Evolutionary conservation across 2,329 filamentous ascomycete species (phyloP).

Genomic region (Aspergillus sp.): DNA sequence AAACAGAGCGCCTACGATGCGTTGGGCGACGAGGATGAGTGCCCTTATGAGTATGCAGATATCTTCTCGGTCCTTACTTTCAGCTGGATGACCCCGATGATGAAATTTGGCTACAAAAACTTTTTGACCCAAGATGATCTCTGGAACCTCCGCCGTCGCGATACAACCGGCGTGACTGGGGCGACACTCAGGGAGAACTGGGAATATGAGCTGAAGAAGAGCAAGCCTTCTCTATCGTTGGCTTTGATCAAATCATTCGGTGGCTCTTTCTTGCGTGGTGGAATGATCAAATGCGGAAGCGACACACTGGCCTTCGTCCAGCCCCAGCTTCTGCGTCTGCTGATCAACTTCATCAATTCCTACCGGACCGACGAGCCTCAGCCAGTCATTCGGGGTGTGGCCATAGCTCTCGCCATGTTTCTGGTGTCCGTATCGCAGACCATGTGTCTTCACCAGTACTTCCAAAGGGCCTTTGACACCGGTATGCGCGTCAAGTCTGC

Average conservation of each 20-base stretch:
- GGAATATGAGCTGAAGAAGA: constrained; percentile 70
- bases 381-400: constrained; percentile 78
- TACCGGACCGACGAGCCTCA: constrained; percentile 67
- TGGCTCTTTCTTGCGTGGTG: constrained; percentile 76
- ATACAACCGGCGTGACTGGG: constrained; percentile 76
- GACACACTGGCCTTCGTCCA: constrained; percentile 85
- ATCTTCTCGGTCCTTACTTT: constrained; percentile 94
- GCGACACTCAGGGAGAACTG: constrained; percentile 72
- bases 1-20: constrained; percentile 68
- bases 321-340: constrained; percentile 79
- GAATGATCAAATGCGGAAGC: constrained; percentile 85
- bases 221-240: constrained; percentile 81
- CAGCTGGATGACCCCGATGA: constrained; percentile 98
- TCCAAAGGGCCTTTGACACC: constrained; percentile 89
- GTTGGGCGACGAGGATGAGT: constrained; percentile 66
- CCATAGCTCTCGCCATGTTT: constrained; percentile 93
- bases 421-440: constrained; percentile 82
- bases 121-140: constrained; percentile 93
- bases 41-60: constrained; percentile 81
- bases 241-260: constrained; percentile 83
- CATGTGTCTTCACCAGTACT: constrained; percentile 92
- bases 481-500: constrained; percentile 96
- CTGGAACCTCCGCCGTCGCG: constrained; percentile 81
- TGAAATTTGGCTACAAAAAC: constrained; percentile 90
- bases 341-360: constrained; percentile 83